Percentiles rank a stretch among this genome's conserved stretches.
These are phyloP conservation scores for Neurospora tetrasperma DNA, from an alignment of 495 filamentous ascomycete genomes.

Conservation along the genomic window DNA sequence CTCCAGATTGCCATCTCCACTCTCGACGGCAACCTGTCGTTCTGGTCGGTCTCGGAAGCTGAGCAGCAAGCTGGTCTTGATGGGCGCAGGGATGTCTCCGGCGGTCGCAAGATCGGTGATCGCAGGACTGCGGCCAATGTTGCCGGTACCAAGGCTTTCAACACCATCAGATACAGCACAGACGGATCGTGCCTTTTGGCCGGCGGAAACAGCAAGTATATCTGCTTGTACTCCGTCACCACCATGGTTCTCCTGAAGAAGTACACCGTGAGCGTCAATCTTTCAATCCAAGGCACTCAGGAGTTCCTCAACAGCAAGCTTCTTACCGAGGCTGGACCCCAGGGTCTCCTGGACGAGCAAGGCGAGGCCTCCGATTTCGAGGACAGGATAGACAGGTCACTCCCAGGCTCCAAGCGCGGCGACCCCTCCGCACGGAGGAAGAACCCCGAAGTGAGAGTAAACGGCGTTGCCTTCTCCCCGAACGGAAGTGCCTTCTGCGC, in stretches of 20 bases:
- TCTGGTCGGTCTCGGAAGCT: conserved; percentile 86
- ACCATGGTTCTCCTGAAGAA: conserved; percentile 89
- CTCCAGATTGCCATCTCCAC: conserved; percentile 85
- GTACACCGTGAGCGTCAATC: conserved; percentile 86
- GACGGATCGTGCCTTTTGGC: conserved; percentile 87
- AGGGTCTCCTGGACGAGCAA: conserved; percentile 69
- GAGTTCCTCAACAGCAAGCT: conserved; percentile 89
- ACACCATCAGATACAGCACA: conserved; percentile 75
- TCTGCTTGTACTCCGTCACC: conserved; percentile 85
- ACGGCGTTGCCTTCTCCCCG: conserved; percentile 76
- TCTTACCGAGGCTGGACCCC: conserved; percentile 82
- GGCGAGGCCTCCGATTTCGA: conserved; percentile 86
- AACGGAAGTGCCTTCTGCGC: conserved; percentile 87
- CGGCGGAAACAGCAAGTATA: conserved; percentile 91
- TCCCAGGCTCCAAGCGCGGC: conserved; percentile 80
- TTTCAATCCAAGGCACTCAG: conserved; percentile 88
- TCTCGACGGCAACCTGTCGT: conserved; percentile 84
- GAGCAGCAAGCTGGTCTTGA: conserved; percentile 74
- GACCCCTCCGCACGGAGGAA: conserved; percentile 68
- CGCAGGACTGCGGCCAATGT: conserved; percentile 84
- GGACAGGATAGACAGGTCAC: conserved; percentile 66
- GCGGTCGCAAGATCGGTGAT: conserved; percentile 77
- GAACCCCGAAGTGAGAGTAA: conserved; percentile 76
- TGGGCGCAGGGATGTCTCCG: conserved; percentile 83
- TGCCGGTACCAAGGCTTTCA: conserved; percentile 81